These are phyloP conservation scores for Suillus lakei DNA, from an alignment of 768 basidiomycete species.

Conservation along the genomic window DNA sequence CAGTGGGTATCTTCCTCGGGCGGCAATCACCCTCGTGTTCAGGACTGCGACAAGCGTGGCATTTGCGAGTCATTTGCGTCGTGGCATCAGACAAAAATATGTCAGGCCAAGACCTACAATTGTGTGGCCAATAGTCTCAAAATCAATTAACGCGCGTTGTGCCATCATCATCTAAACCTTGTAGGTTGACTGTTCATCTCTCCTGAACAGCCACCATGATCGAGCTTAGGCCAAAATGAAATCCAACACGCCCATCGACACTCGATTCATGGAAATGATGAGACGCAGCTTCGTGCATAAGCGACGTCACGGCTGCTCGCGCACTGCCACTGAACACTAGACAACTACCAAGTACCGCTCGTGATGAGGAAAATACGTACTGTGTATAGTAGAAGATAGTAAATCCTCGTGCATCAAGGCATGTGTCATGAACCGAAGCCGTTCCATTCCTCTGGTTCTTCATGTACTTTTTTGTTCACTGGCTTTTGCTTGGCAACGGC, in stretches of 20 bases:
- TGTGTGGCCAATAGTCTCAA: not conserved
- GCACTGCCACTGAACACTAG: not conserved
- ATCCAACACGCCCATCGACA: not conserved
- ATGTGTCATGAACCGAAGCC: slow-evolving; percentile 36
- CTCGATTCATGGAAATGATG: not conserved
- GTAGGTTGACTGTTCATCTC: not conserved
- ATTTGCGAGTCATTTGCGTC: not conserved
- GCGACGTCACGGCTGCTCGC: not conserved
- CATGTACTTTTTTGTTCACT: slow-evolving; percentile 24
- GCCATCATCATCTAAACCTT: not conserved
- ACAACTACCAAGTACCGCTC: not conserved
- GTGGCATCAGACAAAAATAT: not conserved
- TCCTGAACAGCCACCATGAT: not conserved
- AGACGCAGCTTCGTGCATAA: not conserved
- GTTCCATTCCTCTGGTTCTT: slow-evolving; percentile 44
- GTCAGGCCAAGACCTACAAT: not conserved
- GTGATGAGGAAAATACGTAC: not conserved
- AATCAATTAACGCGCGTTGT: not conserved
- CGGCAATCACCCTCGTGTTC: slow-evolving; percentile 12
- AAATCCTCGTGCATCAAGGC: not conserved
- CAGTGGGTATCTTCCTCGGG: not conserved
- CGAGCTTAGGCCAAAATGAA: not conserved
- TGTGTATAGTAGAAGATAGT: not conserved
- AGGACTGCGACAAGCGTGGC: not conserved
- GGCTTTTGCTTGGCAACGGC: slow-evolving; percentile 43